These are phyloP conservation scores for Ophiostoma ips DNA, from an alignment of 2,329 filamentous ascomycete species.

Conservation along the genomic window DNA sequence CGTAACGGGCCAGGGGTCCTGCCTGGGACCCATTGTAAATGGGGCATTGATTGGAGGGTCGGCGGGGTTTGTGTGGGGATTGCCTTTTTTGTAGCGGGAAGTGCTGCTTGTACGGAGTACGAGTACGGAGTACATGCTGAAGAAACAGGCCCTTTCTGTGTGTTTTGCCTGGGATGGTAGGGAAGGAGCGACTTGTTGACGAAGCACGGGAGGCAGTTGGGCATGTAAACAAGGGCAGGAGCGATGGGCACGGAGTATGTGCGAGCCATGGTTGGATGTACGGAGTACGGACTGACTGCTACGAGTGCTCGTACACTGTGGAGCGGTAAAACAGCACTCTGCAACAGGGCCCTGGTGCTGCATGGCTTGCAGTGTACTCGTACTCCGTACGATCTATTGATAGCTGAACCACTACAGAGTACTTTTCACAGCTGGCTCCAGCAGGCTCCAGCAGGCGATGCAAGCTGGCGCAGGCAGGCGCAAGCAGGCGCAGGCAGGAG, in stretches of 20 bases:
- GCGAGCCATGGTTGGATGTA: background rate
- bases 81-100: too few relatives aligned
- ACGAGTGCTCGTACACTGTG: too few relatives aligned
- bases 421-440: too few relatives aligned
- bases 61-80: constrained; percentile 8
- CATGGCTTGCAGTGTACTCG: too few relatives aligned
- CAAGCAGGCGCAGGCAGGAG: too few relatives aligned
- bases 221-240: background rate
- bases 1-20: constrained; percentile 10
- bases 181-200: background rate
- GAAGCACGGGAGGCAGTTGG: background rate
- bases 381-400: too few relatives aligned
- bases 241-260: background rate
- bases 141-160: background rate
- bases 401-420: too few relatives aligned
- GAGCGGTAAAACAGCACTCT: too few relatives aligned
- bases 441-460: too few relatives aligned
- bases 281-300: background rate
- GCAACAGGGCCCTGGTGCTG: too few relatives aligned
- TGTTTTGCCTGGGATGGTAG: background rate
- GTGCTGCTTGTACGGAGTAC: too few relatives aligned
- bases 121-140: background rate
- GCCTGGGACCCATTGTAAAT: constrained; percentile 9
- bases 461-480: too few relatives aligned
- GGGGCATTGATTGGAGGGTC: constrained; percentile 11